Evolutionary conservation across 1,284 basidiomycete genomes (phyloP).

Genomic region (Trametes sp.): DNA sequence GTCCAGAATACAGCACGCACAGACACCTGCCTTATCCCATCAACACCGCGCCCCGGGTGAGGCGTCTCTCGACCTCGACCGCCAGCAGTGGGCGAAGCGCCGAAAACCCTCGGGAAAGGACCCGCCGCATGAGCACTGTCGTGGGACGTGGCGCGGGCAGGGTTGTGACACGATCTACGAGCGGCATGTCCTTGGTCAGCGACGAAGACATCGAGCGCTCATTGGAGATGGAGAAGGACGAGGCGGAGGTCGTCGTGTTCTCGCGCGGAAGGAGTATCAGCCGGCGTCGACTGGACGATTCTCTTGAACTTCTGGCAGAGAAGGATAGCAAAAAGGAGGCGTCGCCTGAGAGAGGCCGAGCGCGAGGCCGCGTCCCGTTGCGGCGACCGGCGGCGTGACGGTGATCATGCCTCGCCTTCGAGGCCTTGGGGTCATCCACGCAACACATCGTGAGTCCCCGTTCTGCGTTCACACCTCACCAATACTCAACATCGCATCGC

Average conservation of each 20-base stretch:
- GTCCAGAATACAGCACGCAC: conserved; percentile 15
- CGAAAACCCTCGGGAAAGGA: conserved; percentile 13
- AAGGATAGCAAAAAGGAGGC: conserved; percentile 2
- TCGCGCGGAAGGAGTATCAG: conserved; percentile 5
- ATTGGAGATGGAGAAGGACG: conserved; percentile 23
- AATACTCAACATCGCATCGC: background rate
- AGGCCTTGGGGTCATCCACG: conserved; percentile 1
- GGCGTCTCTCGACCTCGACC: conserved; percentile 31
- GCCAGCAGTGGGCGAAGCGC: conserved; percentile 15
- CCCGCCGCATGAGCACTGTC: conserved; percentile 27
- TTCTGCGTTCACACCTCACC: background rate
- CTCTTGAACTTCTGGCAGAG: background rate
- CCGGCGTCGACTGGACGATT: background rate
- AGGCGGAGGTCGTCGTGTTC: background rate
- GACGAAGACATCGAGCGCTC: conserved; percentile 35
- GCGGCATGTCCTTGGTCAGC: conserved; percentile 27
- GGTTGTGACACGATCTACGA: conserved; percentile 11
- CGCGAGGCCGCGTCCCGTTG: conserved; percentile 19
- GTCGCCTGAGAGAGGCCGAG: conserved; percentile 27
- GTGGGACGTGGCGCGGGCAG: conserved; percentile 28
- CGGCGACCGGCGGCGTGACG: conserved; percentile 1
- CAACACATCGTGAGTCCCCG: conserved; percentile 1
- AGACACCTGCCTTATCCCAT: conserved; percentile 21
- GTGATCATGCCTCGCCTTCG: conserved; percentile 11
- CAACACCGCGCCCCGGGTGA: conserved; percentile 5